Evolutionary conservation across 2,329 filamentous ascomycete genomes (phyloP).

Genomic region (Exophiala sideris): DNA sequence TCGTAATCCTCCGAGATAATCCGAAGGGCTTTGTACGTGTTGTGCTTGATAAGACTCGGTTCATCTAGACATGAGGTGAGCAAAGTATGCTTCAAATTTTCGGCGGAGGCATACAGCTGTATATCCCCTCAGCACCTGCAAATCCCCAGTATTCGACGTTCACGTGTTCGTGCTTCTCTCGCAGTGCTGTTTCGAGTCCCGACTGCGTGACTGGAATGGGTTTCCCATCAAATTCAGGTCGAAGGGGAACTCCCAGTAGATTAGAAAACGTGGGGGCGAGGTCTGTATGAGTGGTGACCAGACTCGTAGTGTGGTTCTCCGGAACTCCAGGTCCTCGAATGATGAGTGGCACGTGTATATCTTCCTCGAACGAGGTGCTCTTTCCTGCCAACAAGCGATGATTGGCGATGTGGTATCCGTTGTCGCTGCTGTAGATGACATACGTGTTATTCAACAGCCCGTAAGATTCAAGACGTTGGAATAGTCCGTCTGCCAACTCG

Average conservation of each 20-base stretch:
- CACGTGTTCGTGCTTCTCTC: slow-evolving; percentile 49
- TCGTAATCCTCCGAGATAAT: slow-evolving; percentile 36
- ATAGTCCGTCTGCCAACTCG: slow-evolving; percentile 49
- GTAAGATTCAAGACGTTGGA: slow-evolving; percentile 42
- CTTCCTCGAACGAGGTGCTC: slow-evolving; percentile 57
- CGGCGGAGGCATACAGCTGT: slow-evolving; percentile 7
- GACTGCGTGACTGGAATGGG: slow-evolving; percentile 44
- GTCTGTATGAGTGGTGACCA: slow-evolving; percentile 62
- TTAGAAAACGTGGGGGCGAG: slow-evolving; percentile 59
- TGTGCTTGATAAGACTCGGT: slow-evolving; percentile 4
- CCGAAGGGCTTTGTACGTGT: slow-evolving; percentile 41
- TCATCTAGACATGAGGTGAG: background rate
- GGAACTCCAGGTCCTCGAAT: slow-evolving; percentile 58
- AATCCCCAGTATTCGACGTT: slow-evolving; percentile 57
- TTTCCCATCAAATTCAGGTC: slow-evolving; percentile 56
- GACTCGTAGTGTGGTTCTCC: slow-evolving; percentile 38
- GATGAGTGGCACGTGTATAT: slow-evolving; percentile 58
- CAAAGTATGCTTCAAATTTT: background rate
- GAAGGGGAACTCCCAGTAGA: slow-evolving; percentile 26
- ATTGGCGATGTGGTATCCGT: slow-evolving; percentile 60
- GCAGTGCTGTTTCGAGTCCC: background rate
- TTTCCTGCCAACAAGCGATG: slow-evolving; percentile 60
- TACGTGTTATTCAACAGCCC: slow-evolving; percentile 51
- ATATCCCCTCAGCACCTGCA: slow-evolving; percentile 32
- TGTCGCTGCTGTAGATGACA: slow-evolving; percentile 60